Evolutionary conservation across 192 early-diverging fungal genomes (phyloP).

Genomic region (Linnemannia hyalina): DNA sequence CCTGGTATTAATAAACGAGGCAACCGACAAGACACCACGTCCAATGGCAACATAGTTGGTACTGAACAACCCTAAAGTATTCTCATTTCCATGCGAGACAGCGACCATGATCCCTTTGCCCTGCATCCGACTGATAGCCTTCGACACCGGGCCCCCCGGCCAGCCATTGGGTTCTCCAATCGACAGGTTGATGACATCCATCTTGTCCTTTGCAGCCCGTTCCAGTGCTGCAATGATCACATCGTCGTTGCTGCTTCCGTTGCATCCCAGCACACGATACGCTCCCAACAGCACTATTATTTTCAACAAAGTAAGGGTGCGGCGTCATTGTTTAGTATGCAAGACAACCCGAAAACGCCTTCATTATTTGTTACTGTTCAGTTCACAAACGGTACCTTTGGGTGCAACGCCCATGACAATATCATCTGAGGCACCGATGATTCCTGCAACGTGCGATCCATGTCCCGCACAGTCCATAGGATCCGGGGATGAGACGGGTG

Average conservation of each 20-base stretch:
- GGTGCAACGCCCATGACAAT: conserved; percentile 84
- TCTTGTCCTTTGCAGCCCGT: conserved; percentile 71
- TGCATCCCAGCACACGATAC: conserved; percentile 87
- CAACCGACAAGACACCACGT: conserved; percentile 66
- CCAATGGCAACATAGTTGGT: conserved; percentile 68
- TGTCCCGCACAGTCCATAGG: conserved; percentile 74
- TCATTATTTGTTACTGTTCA: too few relatives aligned
- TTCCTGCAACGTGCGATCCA: conserved; percentile 74
- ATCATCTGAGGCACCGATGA: conserved; percentile 71
- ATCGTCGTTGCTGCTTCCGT: conserved; percentile 71
- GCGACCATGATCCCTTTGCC: conserved; percentile 60
- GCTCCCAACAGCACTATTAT: conserved; percentile 69
- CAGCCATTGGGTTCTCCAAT: conserved; percentile 74
- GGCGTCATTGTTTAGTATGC: neutral
- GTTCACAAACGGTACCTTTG: conserved; percentile 53
- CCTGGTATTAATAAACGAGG: conserved; percentile 61
- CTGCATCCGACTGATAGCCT: conserved; percentile 65
- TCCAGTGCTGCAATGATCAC: conserved; percentile 82
- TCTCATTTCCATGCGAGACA: conserved; percentile 74
- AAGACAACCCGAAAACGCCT: neutral
- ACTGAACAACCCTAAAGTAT: conserved; percentile 69
- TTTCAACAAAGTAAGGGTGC: neutral
- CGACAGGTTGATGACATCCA: conserved; percentile 87
- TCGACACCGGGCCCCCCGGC: conserved; percentile 68
- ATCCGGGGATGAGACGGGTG: conserved; percentile 57